Percentiles rank a stretch among this genome's conserved stretches.
Evolutionary conservation across 176 grass and related monocot species (phyloP).

Genomic region (Tillandsia fasciculata): DNA sequence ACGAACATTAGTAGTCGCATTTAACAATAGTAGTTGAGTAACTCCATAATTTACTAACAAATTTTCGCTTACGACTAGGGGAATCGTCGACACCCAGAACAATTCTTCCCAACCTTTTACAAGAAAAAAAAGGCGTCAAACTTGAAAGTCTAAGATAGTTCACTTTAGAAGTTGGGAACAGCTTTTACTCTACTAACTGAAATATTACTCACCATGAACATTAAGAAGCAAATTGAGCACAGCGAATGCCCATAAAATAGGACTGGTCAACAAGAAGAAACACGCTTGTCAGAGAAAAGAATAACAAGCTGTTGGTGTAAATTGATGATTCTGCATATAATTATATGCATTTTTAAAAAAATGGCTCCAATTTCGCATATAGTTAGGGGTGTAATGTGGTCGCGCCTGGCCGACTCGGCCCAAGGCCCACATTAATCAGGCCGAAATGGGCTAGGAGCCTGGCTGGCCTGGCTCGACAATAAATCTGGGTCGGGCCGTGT

Average conservation of each 20-base stretch:
- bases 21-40: not conserved
- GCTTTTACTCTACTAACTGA: not conserved
- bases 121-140: constrained; percentile 12
- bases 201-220: constrained; percentile 57
- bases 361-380: too few species aligned
- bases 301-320: not conserved
- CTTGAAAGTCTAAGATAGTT: not conserved
- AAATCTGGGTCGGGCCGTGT: too few species aligned
- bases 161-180: not conserved
- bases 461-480: too few species aligned
- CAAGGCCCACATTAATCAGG: too few species aligned
- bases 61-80: constrained; percentile 58
- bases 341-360: too few species aligned
- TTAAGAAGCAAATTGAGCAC: constrained; percentile 70
- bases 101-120: constrained; percentile 46
- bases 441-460: too few species aligned
- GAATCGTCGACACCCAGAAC: constrained; percentile 63
- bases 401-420: too few species aligned
- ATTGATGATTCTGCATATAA: not conserved
- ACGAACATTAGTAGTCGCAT: constrained; percentile 2
- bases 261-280: constrained; percentile 32
- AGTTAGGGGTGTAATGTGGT: too few species aligned
- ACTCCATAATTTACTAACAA: not conserved
- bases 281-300: not conserved
- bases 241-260: constrained; percentile 69